Conservation (phyloP, 2,329 filamentous ascomycete genomes). For the Stagonosporopsis rhizophila region DNA sequence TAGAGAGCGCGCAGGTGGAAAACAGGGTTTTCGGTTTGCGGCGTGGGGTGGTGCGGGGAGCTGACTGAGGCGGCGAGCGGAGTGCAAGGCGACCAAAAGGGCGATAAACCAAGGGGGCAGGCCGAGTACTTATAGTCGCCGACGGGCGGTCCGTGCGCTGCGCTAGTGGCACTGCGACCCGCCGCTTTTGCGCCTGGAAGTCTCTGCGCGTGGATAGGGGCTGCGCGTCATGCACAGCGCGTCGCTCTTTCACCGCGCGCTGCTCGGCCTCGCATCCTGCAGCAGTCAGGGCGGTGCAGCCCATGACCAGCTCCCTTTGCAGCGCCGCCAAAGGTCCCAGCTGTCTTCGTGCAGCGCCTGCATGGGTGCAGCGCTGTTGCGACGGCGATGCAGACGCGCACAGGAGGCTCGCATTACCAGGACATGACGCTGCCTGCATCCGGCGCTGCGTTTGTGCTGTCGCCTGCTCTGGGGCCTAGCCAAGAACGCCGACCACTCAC, state of each 20-base stretch:
- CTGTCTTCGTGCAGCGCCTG: background rate
- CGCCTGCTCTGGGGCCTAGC: slow-evolving; percentile 24
- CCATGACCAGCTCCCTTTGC: background rate
- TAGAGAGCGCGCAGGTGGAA: slow-evolving; percentile 42
- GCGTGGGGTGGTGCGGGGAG: slow-evolving; percentile 34
- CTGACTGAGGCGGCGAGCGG: slow-evolving; percentile 37
- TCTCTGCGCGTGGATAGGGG: slow-evolving; percentile 37
- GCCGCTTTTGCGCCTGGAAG: slow-evolving; percentile 39
- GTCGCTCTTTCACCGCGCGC: slow-evolving; percentile 20
- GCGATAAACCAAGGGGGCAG: slow-evolving; percentile 33
- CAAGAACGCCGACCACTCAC: slow-evolving; percentile 30
- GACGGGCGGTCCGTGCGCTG: slow-evolving; percentile 16
- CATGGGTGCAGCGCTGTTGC: slow-evolving; percentile 15
- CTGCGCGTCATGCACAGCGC: slow-evolving; percentile 30
- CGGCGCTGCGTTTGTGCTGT: slow-evolving; percentile 7
- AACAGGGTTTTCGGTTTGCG: slow-evolving; percentile 37
- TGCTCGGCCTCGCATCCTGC: slow-evolving; percentile 22
- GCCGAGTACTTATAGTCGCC: slow-evolving; percentile 33
- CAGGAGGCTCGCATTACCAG: slow-evolving; percentile 17
- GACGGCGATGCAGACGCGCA: background rate
- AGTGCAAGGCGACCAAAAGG: slow-evolving; percentile 40
- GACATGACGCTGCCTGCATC: slow-evolving; percentile 36
- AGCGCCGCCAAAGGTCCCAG: background rate
- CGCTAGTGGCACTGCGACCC: slow-evolving; percentile 18
- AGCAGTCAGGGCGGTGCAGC: slow-evolving; percentile 7